Evolutionary conservation across 202 grass and related monocot species (phyloP), one percentile per base, ranked within the genome.

Genomic region (Sporobolus alterniflorus): DNA sequence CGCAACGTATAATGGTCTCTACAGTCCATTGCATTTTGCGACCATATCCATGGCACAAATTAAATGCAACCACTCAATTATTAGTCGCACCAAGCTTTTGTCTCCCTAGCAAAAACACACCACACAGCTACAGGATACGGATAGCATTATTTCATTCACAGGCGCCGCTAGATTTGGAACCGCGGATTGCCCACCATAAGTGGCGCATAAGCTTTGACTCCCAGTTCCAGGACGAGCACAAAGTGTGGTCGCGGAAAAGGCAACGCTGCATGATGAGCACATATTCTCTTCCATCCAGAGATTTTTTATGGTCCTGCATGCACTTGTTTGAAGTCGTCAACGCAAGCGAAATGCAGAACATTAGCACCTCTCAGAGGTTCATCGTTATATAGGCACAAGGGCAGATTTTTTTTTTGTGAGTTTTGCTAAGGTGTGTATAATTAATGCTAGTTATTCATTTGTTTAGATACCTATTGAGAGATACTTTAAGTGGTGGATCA

Each of bases 151-250:
- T 74, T 60, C 73, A 11, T 39, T 15, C 25, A 25, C 1, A 18
- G 14, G n/a, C 16, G 55, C 15, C 42, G 56, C 82, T 67, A 49
- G 40, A 80, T 15, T 62, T 70, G 42, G 78, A 64, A 6, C 25
- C 59, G 14, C 52, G 39, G 18, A 17, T 41, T 69, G 63, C 69
- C 49, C 78, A 52, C 67, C 43, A 32, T 82, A 82, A 64, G 64
- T 82, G 78, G 43, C 54, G 26, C 81, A 62, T 15, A 56, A 74
- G 56, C 40, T 75, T 74, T 61, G 68, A 75, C 68, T 20, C 48
- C 21, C 21, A 30, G 55, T 42, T 56, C 41, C 55, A 48, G 49
- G 80, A 73, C 25, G 28, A 54, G 25, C 48, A 49, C 20, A 60
- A 3, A 59, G 25, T 15, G 14, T 43, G 8, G 28, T 30, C 17